Evolutionary conservation across 2,329 filamentous ascomycete species (phyloP), one percentile per base, ranked within the genome.

Genomic region (Calonectria leucothoes): DNA sequence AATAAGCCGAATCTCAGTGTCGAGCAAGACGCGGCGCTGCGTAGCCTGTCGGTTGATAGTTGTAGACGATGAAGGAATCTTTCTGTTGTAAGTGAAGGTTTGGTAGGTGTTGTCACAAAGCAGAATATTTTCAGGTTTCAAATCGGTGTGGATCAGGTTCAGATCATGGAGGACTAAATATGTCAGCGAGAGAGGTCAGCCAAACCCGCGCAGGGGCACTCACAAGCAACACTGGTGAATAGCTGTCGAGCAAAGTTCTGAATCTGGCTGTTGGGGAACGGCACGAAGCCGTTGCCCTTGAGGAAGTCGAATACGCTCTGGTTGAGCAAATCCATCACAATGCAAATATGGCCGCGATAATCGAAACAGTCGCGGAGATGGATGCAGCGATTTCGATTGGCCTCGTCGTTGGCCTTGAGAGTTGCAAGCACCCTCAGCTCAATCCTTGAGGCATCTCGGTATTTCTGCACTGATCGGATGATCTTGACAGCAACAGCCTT

Each of bases 231-330:
- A 81, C 96, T 98, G n/a, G 96, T 98, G 74, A 99, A 94, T 20
- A 99, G 88, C 83, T 99, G 97, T 64, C 96, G 92, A 61, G 97
- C 97, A 88, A 99, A 98, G 83, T 92, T 96, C 84, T 98, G 97
- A 72, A 99, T 99, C 85, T 99, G 97, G 77, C 96, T 98, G 88
- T 97, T 98, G 15, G 97, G 97, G 82, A 99, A 99, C 0, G 97
- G 97, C 23, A 98, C 95, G 82, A 99, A 99, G 76, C 92, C 91
- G 82, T 98, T 98, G 81, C 93, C 93, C 87, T 99, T 99, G 61
- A 99, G 89, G 80, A 99, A 99, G 85, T 99, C 97, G 83, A 99
- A 99, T 66, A 99, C 96, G 80, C 96, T 98, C 82, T 98, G 96
- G 61, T 96, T 96, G 37, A 98, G 91, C 4, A 93, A 85, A 76